Percentiles rank a stretch among this genome's conserved stretches.
Conservation (phyloP, 202 grass and related monocot genomes). For the Musa balbisiana region DNA sequence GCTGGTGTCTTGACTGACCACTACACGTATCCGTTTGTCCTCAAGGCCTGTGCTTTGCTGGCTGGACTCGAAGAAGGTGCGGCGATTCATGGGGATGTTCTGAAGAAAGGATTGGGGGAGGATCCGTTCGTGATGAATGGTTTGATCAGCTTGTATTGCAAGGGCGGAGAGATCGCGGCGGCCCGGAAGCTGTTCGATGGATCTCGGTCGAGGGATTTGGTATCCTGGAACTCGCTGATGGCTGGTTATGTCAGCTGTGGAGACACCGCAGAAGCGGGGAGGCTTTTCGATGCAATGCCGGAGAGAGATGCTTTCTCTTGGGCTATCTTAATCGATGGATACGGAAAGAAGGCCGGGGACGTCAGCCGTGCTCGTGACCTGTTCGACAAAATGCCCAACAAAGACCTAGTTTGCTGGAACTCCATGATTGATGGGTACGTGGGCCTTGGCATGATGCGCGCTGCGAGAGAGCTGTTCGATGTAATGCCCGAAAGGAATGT, state of each 20-base stretch:
- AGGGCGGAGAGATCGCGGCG: constrained; percentile 23
- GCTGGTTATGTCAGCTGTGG: constrained; percentile 14
- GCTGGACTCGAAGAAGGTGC: neutral
- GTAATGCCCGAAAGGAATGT: constrained; percentile 51
- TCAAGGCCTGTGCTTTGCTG: constrained; percentile 19
- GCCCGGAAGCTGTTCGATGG: constrained; percentile 33
- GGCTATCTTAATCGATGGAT: constrained; percentile 22
- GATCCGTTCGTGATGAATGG: constrained; percentile 20
- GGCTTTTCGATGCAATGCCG: constrained; percentile 24
- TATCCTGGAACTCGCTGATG: constrained; percentile 23
- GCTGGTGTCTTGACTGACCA: constrained; percentile 8
- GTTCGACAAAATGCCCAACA: constrained; percentile 36
- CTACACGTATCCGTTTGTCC: constrained; percentile 27
- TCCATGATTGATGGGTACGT: constrained; percentile 62
- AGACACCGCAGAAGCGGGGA: constrained; percentile 1
- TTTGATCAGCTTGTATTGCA: constrained; percentile 22
- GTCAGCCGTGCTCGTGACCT: constrained; percentile 24
- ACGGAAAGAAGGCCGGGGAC: constrained; percentile 21
- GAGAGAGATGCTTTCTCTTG: constrained; percentile 27
- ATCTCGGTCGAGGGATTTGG: constrained; percentile 19
- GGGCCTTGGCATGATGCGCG: constrained; percentile 33
- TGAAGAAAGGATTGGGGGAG: constrained; percentile 18
- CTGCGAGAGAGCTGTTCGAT: constrained; percentile 40
- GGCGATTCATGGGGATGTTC: constrained; percentile 12
- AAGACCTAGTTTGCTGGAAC: constrained; percentile 55